Base-by-base conservation (phyloP, 2,329 filamentous ascomycete genomes). In the Pseudocercospora pini-densiflorae region DNA sequence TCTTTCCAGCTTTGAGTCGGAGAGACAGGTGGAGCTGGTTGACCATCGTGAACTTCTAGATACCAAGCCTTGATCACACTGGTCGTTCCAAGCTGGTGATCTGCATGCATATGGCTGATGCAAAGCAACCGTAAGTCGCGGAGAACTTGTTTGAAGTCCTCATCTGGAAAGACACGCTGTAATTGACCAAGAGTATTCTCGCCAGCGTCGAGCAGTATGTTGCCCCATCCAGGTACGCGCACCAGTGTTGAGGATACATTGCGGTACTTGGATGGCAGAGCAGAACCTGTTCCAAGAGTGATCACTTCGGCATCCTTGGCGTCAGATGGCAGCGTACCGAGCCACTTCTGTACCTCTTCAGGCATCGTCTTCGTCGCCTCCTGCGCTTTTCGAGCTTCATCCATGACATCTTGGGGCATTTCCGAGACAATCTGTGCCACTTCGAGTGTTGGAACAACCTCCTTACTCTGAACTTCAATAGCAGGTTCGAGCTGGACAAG, bases 21-120 rank as follows among this genome's bases (percentile, higher is more conserved):
- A 2, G 62, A 63, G 10, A 61, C 21, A 6, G 23, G 47, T 16
- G 64, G 53, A 47, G 74, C 71, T 3, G 81, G 79, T 16, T 77
- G 68, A 23, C 74, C 68, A 31, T 73, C 71, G 71, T 87, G 86
- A 21, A 84, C 84, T 51, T 89, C 85, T 62, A 83, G 74, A 70
- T 92, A 88, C 92, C 93, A 97, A 5, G 91, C 92, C 74, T 87
- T 89, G 74, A 98, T 88, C n/a, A 98, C 82, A 5, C 89, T 87
- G n/a, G 88, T 85, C 0, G 89, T 92, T 29, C 95, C 95, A 21
- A 99, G 86, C 76, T 98, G 95, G 79, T 99, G 95, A 80, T 99
- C 95, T 4, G 95, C 95, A 79, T 99, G 95, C 68, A 97, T 83
- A 80, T 99, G 95, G 78, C 92, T 97, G 79, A 99, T 95, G 88